Conservation (phyloP, 345 rosid genomes). For the Eucalyptus brandiana region DNA sequence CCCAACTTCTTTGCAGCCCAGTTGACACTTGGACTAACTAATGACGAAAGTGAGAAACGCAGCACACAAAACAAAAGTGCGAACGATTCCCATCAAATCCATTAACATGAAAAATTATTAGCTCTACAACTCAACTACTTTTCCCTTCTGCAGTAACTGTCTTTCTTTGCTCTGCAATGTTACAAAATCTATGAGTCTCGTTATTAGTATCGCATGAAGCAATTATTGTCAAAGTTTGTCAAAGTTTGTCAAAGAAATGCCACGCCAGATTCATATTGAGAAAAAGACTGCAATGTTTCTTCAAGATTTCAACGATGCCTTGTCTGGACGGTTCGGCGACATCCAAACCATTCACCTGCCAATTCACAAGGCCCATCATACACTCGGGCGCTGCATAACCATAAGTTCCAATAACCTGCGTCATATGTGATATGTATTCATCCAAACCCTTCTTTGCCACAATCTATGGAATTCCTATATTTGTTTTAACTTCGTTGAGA, state of each 20-base stretch:
- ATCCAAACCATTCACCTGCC: background rate
- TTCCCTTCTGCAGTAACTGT: background rate
- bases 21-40: background rate
- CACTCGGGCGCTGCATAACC: background rate
- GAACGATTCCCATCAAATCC: background rate
- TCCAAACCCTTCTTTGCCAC: background rate
- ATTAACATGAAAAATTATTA: background rate
- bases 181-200: background rate
- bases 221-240: background rate
- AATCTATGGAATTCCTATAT: background rate
- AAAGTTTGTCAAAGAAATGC: background rate
- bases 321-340: background rate
- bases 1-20: background rate
- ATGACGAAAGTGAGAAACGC: background rate
- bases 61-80: background rate
- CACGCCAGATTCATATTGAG: background rate
- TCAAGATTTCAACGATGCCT: background rate
- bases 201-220: background rate
- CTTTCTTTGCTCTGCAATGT: background rate
- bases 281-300: background rate
- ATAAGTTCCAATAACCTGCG: background rate
- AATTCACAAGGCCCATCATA: background rate
- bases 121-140: background rate
- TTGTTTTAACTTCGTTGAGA: background rate
- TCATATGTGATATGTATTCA: background rate